A percentile compares a stretch with the other conserved stretches of the same genome.
phyloP scores from a whole-genome alignment of 2,329 filamentous ascomycete genomes.

The Exophiala aquamarina region DNA sequence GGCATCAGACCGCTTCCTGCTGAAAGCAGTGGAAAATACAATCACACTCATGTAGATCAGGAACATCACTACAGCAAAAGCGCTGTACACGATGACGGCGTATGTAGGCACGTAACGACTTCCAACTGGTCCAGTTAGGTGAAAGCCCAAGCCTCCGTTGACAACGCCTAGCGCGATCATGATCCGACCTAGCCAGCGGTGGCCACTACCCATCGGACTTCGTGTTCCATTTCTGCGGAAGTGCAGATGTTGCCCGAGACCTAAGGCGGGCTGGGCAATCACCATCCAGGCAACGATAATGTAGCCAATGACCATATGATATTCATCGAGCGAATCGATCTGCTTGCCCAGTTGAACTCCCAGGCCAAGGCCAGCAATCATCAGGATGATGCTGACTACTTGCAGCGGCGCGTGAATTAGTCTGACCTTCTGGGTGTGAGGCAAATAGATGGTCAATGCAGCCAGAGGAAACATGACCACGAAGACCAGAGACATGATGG shows the following conservation, averaged over 20 bases:
- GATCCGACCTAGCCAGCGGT: constrained; percentile 57
- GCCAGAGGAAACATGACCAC: constrained; percentile 41
- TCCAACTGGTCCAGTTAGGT: constrained; percentile 42
- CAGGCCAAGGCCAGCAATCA: constrained; percentile 50
- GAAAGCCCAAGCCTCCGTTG: constrained; percentile 58
- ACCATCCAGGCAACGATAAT: constrained; percentile 53
- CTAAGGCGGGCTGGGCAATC: constrained; percentile 56
- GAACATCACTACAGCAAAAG: constrained; percentile 51
- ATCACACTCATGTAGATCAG: constrained; percentile 40
- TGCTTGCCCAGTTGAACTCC: constrained; percentile 51
- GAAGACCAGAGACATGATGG: constrained; percentile 47
- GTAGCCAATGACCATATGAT: constrained; percentile 57
- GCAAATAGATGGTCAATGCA: constrained; percentile 35
- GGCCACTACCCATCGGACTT: constrained; percentile 41
- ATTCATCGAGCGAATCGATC: constrained; percentile 36
- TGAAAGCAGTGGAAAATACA: constrained; percentile 9
- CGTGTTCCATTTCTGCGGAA: constrained; percentile 46
- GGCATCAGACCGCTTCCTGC: constrained; percentile 1
- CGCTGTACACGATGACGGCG: constrained; percentile 49
- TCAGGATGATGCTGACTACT: constrained; percentile 47
- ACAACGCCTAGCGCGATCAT: constrained; percentile 54
- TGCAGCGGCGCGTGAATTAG: constrained; percentile 49
- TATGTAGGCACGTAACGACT: constrained; percentile 32
- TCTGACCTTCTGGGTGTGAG: constrained; percentile 43
- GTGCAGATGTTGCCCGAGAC: constrained; percentile 51